Percentiles rank a stretch among this genome's conserved stretches.
Conservation (phyloP, 1,139 yeast genomes). For the Yamadazyma blattariae region DNA sequence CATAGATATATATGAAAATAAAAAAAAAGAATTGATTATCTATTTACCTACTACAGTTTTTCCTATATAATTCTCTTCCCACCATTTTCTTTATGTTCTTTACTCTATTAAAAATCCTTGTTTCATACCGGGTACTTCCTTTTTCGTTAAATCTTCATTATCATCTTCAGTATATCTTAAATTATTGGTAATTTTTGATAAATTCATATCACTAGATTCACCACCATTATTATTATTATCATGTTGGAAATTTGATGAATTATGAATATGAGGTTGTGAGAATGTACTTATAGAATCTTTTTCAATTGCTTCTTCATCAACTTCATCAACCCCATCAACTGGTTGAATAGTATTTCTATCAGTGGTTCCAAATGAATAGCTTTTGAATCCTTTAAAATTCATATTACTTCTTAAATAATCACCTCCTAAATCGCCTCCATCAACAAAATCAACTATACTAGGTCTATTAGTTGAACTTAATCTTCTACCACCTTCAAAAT, state of each 20-base stretch:
- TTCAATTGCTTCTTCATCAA: slow-evolving; percentile 7
- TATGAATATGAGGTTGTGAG: neutral
- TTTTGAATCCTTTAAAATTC: neutral
- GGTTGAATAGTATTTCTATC: neutral
- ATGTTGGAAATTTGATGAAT: slow-evolving; percentile 6
- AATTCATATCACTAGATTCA: slow-evolving; percentile 10
- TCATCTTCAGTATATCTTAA: neutral
- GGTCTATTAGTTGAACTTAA: slow-evolving; percentile 18
- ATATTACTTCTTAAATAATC: slow-evolving; percentile 21
- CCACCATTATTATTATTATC: slow-evolving; percentile 13
- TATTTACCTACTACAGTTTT: no score
- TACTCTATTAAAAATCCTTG: slow-evolving; percentile 9
- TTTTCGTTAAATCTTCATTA: neutral
- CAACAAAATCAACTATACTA: slow-evolving; percentile 25
- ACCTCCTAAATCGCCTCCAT: slow-evolving; percentile 23
- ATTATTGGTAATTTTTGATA: neutral
- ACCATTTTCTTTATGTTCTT: no score
- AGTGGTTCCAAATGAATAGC: neutral
- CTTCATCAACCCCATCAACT: slow-evolving; percentile 20
- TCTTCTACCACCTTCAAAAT: slow-evolving; percentile 11
- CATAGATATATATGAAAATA: no score
- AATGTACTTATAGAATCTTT: neutral
- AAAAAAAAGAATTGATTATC: no score
- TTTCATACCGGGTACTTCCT: slow-evolving; percentile 7
- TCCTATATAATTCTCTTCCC: no score